Conservation (phyloP, 345 rosid genomes). For the Citrus reticulata region DNA sequence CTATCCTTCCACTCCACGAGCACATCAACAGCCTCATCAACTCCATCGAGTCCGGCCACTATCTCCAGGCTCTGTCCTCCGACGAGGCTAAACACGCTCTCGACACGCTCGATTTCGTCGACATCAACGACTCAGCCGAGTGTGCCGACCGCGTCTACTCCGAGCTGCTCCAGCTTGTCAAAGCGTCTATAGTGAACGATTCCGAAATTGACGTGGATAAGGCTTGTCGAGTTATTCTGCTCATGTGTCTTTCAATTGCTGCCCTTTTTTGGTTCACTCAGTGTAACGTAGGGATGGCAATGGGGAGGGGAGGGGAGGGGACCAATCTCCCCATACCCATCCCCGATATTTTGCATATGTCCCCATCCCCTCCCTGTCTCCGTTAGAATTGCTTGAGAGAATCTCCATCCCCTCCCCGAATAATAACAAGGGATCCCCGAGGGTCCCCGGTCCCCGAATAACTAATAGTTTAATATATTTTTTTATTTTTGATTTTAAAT, state of each 20-base stretch:
- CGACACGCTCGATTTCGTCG: slow-evolving; percentile 22
- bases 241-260: slow-evolving; percentile 60
- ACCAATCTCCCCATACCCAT: no score
- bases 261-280: slow-evolving; percentile 60
- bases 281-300: no score
- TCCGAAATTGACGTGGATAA: slow-evolving; percentile 34
- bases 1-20: slow-evolving; percentile 28
- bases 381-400: no score
- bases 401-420: no score
- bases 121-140: slow-evolving; percentile 30
- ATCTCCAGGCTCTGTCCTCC: slow-evolving; percentile 50
- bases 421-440: no score
- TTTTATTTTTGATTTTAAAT: no score
- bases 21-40: slow-evolving; percentile 40
- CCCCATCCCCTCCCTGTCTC: no score
- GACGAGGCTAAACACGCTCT: slow-evolving; percentile 35
- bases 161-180: slow-evolving; percentile 45
- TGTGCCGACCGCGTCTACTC: slow-evolving; percentile 50
- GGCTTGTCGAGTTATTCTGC: slow-evolving; percentile 49
- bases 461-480: no score
- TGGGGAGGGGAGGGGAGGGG: no score
- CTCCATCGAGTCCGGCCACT: slow-evolving; percentile 67
- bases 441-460: no score
- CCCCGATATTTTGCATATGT: no score
- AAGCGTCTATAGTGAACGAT: slow-evolving; percentile 33